Percentiles rank a stretch among this genome's conserved stretches.
These are phyloP conservation scores for Lichtheimia ornata DNA, from an alignment of 371 early-diverging fungal genomes.

Conservation along the genomic window DNA sequence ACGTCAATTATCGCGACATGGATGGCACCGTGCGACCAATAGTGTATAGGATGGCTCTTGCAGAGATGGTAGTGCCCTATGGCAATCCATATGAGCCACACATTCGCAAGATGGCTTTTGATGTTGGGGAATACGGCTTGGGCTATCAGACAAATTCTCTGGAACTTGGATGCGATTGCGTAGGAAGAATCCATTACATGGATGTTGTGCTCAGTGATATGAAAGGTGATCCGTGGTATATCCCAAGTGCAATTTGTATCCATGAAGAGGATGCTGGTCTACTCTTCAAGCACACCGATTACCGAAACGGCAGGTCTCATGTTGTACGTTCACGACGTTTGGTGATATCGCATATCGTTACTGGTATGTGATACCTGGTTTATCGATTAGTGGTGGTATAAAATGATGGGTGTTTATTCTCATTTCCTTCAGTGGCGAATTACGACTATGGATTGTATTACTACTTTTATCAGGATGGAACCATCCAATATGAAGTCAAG, in stretches of 20 bases:
- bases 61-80: constrained; percentile 57
- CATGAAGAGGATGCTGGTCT: constrained; percentile 56
- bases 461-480: constrained; percentile 56
- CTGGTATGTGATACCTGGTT: constrained; percentile 23
- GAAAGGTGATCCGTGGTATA: constrained; percentile 38
- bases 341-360: constrained; percentile 53
- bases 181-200: constrained; percentile 53
- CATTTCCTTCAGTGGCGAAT: constrained; percentile 32
- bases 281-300: constrained; percentile 54
- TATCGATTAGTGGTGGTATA: not conserved
- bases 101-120: constrained; percentile 50
- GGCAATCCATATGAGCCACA: constrained; percentile 46
- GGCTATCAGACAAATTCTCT: constrained; percentile 46
- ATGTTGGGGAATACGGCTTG: constrained; percentile 53
- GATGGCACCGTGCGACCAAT: constrained; percentile 36
- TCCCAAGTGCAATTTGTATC: constrained; percentile 53
- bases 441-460: constrained; percentile 58
- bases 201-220: constrained; percentile 41
- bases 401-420: not conserved
- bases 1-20: constrained; percentile 47
- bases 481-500: constrained; percentile 55
- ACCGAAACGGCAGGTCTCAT: constrained; percentile 40
- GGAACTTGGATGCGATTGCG: constrained; percentile 50
- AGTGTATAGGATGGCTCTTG: constrained; percentile 43
- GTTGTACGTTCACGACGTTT: constrained; percentile 47